Conservation (phyloP, 306 rosid genomes). For the Prunus persica region Prunus_persica_NCBIv2 NC_034016.1:15792501-15793000, state of each 20-base stretch:
- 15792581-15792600: not conserved
- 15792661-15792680: not conserved
- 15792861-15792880: not conserved
- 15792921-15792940: not conserved
- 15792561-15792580: not conserved
- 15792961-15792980: not conserved
- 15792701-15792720: not conserved
- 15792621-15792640: not conserved
- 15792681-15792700: not conserved
- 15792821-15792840: not conserved
- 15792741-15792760: not conserved
- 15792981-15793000: not conserved
- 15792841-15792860: too few species aligned
- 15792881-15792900: not conserved
- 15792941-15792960: not conserved
- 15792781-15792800: not conserved
- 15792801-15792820: not conserved
- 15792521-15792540: not conserved
- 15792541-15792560: not conserved
- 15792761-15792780: not conserved
- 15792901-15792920: not conserved
- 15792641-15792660: not conserved
- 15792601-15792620: not conserved
- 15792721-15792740: too few species aligned
- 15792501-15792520: too few species aligned